Percentiles rank a stretch among this genome's conserved stretches.
Evolutionary conservation across 2,329 filamentous ascomycete genomes (phyloP).

Genomic region (Neocucurbitaria cava): DNA sequence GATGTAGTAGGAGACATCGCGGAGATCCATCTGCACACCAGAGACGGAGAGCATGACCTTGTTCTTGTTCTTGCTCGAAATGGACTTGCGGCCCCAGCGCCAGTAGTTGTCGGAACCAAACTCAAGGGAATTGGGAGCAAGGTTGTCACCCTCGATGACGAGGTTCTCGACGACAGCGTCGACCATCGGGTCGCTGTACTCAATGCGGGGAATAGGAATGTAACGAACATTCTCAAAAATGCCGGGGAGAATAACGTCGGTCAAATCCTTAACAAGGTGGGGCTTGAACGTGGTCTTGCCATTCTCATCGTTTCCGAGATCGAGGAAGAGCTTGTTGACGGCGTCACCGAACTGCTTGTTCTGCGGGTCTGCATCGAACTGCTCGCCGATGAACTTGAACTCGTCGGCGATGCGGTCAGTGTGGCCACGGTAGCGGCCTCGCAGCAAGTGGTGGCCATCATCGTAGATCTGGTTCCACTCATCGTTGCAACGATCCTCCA

Average conservation of each 20-base stretch:
- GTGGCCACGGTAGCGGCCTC: conserved; percentile 84
- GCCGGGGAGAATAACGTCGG: conserved; percentile 82
- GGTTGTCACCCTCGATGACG: conserved; percentile 93
- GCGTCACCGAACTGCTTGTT: conserved; percentile 82
- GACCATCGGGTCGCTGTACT: conserved; percentile 83
- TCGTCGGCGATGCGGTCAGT: conserved; percentile 89
- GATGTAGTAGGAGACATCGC: conserved; percentile 84
- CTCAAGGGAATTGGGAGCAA: conserved; percentile 91
- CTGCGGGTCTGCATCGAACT: conserved; percentile 87
- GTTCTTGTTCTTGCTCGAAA: conserved; percentile 81
- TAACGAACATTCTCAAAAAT: conserved; percentile 87
- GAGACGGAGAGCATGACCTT: conserved; percentile 84
- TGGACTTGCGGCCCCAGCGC: conserved; percentile 90
- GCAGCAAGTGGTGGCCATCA: conserved; percentile 82
- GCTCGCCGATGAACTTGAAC: conserved; percentile 84
- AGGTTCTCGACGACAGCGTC: conserved; percentile 94
- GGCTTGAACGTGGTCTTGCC: conserved; percentile 92
- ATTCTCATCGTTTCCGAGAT: conserved; percentile 85
- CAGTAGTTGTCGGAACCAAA: conserved; percentile 92
- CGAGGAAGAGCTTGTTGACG: conserved; percentile 83
- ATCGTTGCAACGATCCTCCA: conserved; percentile 78
- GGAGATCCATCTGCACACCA: conserved; percentile 89
- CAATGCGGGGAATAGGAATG: conserved; percentile 90
- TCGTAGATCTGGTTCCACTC: conserved; percentile 90
- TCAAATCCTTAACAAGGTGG: conserved; percentile 87